Evolutionary conservation across 176 grass and related monocot genomes (phyloP), one percentile per base, ranked within the genome.

Genomic region (Eragrostis nindensis): DNA sequence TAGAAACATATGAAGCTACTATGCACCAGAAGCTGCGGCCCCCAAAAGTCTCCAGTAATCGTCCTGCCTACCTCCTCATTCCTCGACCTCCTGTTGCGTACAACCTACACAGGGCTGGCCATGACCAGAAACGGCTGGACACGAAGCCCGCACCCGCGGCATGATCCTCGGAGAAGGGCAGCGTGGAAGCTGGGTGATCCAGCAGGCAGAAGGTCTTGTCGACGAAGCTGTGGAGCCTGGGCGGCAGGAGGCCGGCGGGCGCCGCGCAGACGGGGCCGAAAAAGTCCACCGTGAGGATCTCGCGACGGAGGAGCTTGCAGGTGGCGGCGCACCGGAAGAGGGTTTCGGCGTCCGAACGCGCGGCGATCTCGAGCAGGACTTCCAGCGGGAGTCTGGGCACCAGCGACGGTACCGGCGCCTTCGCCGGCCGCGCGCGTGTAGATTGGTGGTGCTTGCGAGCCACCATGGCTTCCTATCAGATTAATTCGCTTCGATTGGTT

Each of bases 281-380:
- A 41, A 77, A 77, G 9, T 1, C 75, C 42, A 16, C 16, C 29
- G 21, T 47, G 49, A 55, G 30, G 48, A 73, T 73, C 17, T 30
- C 26, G 26, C 29, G 57, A 4, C 59, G 59, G 59, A 77, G 26
- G 16, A 1, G 25, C 74, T 77, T 77, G 57, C 57, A 77, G 4
- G 59, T 10, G 75, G 43, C 59, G 42, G 75, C 75, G 43, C 41
- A 64, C 16, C 43, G 59, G 59, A 77, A 2, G 57, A 77, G 19
- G 42, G 57, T 48, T 14, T 2, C 25, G 11, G 24, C 16, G 25
- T 77, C 59, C 0, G 25, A n/a, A 16, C 26, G 75, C 18, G 26
- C 25, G 16, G 26, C 43, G 59, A 77, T 77, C 59, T 64, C 75
- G 24, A 63, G 50, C 52, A 75, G 11, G 75, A 77, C 15, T 2